A percentile compares a stretch with the other conserved stretches of the same genome.
phyloP scores from a whole-genome alignment of 352 stramenopile genomes.

The Phytophthora tubulina region DNA sequence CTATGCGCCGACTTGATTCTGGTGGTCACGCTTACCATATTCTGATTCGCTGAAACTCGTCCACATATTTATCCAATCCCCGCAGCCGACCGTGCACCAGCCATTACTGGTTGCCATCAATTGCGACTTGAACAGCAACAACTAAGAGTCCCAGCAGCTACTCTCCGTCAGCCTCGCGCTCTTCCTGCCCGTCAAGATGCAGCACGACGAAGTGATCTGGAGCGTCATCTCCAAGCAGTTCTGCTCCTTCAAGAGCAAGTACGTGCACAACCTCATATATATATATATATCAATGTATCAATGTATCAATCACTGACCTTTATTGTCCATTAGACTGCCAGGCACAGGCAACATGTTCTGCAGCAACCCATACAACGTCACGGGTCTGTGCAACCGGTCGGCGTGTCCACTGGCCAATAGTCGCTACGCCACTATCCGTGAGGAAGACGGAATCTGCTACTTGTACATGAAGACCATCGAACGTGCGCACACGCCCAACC shows the following conservation, averaged over 20 bases:
- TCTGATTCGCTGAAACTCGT: slow-evolving; percentile 18
- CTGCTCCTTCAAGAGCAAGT: slow-evolving; percentile 99
- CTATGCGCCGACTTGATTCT: background rate
- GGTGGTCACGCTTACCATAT: background rate
- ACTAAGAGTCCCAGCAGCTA: background rate
- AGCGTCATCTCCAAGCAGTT: slow-evolving; percentile 98
- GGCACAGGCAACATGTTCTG: slow-evolving; percentile 96
- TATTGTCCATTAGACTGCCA: slow-evolving; percentile 44
- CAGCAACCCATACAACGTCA: slow-evolving; percentile 98
- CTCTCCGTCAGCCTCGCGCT: background rate
- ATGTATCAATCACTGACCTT: no score
- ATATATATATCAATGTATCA: no score
- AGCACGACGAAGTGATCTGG: slow-evolving; percentile 99
- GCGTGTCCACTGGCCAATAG: slow-evolving; percentile 98
- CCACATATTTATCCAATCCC: slow-evolving; percentile 25
- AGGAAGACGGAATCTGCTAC: slow-evolving; percentile 96
- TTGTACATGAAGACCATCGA: slow-evolving; percentile 99
- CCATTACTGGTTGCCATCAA: slow-evolving; percentile 41
- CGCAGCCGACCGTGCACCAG: slow-evolving; percentile 2
- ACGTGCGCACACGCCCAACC: slow-evolving; percentile 98
- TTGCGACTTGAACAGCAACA: slow-evolving; percentile 31
- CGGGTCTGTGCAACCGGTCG: slow-evolving; percentile 97
- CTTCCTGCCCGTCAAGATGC: slow-evolving; percentile 64
- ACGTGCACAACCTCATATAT: slow-evolving; percentile 19
- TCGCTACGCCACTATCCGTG: slow-evolving; percentile 98